Base-by-base conservation (phyloP, 2,329 filamentous ascomycete genomes). In the Beauveria sp. region DNA sequence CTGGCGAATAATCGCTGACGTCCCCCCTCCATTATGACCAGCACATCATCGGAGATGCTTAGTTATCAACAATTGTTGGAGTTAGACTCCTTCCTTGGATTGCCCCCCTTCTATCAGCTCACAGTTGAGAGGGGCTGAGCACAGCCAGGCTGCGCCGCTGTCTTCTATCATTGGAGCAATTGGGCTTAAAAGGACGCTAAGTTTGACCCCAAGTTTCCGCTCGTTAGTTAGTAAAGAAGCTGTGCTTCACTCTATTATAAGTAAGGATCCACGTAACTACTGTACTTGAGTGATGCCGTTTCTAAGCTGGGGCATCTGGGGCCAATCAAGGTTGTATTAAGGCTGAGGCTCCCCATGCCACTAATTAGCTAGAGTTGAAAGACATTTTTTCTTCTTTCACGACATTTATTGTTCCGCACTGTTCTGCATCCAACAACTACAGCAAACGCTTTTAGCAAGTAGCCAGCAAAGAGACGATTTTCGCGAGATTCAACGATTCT, bases 121-220 rank as follows among this genome's bases (percentile, higher is more conserved):
- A 28, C 26, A 14, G 22, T 22, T 12, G 9, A 24, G 40, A 50
- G 58, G 49, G 58, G 58, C 58, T 50, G 49, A 46, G 49, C 40
- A 59, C 28, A 26, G 30, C 47, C 10, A 59, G 49, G 49, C 58
- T 47, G 49, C 14, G 56, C 34, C 56, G 34, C 47, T 10, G 18
- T 12, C 43, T 52, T 43, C 26, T 60, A 40, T 60, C n/a, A 53
- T 60, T 60, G 58, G 58, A 46, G 30, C 47, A 38, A 38, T 38
- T 53, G 49, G 40, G 42, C 49, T 60, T 24, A 14, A 53, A 46
- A 10, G 14, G 47, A 40, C 57, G 57, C 57, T 34, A 51, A 34
- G 34, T n/a, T 60, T 16, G 12, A 45, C 22, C 52, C 56, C 56
- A 45, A 3, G n/a, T 40, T 59, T 52, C 24, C 49, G 45, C 46